These are phyloP conservation scores for Ophiostoma pallidulum DNA, from an alignment of 2,329 filamentous ascomycete genomes.

Conservation along the genomic window DNA sequence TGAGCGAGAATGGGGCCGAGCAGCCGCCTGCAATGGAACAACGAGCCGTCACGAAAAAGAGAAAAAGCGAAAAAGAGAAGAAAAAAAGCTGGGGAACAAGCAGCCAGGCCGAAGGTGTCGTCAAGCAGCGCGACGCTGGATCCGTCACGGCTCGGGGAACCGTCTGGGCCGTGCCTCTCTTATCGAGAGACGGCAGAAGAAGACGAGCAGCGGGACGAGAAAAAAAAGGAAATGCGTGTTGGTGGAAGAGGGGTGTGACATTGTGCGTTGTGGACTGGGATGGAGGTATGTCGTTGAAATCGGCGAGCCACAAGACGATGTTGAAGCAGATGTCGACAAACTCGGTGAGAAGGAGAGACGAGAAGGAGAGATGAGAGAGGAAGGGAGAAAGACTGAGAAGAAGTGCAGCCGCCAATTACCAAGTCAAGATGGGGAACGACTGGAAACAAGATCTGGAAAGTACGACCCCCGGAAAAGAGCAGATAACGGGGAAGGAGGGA, in stretches of 20 bases:
- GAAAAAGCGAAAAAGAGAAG: not conserved
- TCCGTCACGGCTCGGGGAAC: too few species aligned
- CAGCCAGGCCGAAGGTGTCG: too few species aligned
- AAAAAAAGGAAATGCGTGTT: not conserved
- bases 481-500: slow-evolving; percentile 3
- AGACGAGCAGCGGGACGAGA: not conserved
- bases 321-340: too few species aligned
- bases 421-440: not conserved
- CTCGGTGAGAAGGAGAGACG: too few species aligned
- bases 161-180: not conserved
- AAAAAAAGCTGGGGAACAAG: not conserved
- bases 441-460: not conserved
- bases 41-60: slow-evolving; percentile 1
- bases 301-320: not conserved
- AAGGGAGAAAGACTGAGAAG: not conserved
- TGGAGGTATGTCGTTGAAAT: too few species aligned
- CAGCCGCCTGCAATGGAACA: slow-evolving; percentile 1
- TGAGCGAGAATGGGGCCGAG: slow-evolving; percentile 14
- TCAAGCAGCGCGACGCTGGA: too few species aligned
- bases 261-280: too few species aligned
- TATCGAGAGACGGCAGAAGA: too few species aligned
- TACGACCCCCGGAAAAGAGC: not conserved
- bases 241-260: too few species aligned
- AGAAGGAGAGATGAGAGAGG: too few species aligned
- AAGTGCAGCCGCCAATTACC: not conserved